Base-by-base conservation (phyloP, 805 yeast genomes). In the Schizosaccharomyces osmophilus region DNA sequence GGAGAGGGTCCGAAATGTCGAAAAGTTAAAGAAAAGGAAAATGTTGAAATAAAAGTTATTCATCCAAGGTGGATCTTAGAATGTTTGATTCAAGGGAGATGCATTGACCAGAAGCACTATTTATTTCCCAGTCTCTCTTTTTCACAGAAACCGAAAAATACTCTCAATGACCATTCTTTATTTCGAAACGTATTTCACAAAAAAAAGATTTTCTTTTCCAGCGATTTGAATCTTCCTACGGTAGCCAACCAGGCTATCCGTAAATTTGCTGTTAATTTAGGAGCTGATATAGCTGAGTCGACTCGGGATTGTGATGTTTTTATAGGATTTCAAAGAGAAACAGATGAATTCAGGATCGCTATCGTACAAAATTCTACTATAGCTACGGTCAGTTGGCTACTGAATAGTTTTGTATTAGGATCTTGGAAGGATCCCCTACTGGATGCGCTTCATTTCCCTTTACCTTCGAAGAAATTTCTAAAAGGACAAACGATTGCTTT, bases 311-410 rank as follows among this genome's bases (percentile, higher is more conserved):
- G 57, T 51, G 57, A 51, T 51, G 26, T 29, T 11, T 51, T 51
- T 15, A 51, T 51, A 24, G 57, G 57, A 5, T 29, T 51, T 6
- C 31, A 29, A 24, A 22, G 57, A 9, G 57, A 51, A 24, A 51
- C 57, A 22, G 22, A 17, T 19, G 61, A 61, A 11, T 63, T 61
- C 59, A 36, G 29, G 9, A 42, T 67, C 13, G 82, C 87, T 1
- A 70, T 75, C 55, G 67, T 70, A 39, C 67, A 70, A 6, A 69
- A 73, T 0, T 61, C 77, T 39, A 68, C 73, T 6, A 78, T 82
- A 5, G 95, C 90, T 0, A 86, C 82, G 66, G 67, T 86, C 19
- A 75, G 77, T 48, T 89, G 97, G 96, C 69, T 90, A 1, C 84
- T 81, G 67, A 77, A 81, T 72, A 77, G 86, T 77, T 70, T 84